Percentiles rank a stretch among this genome's conserved stretches.
phyloP scores from a whole-genome alignment of 768 basidiomycete species.

The Lactifluus piperatus region DNA sequence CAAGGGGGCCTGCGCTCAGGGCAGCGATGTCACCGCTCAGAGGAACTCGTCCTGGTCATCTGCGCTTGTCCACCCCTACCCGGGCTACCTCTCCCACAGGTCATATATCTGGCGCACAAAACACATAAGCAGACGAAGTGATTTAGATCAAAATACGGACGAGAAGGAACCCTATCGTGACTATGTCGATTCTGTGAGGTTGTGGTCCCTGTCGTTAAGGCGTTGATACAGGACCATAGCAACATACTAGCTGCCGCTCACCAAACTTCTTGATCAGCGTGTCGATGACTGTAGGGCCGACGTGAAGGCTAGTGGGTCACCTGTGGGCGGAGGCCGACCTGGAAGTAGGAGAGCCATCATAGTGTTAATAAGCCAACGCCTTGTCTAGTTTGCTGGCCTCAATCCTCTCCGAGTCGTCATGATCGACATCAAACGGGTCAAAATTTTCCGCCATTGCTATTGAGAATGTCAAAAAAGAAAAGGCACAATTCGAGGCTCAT shows the following conservation, averaged over 20 bases:
- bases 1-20: not conserved
- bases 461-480: not conserved
- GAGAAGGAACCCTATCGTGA: not conserved
- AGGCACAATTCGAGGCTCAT: not conserved
- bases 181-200: not conserved
- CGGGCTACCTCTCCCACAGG: not conserved
- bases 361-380: conserved; percentile 4
- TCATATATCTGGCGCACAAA: not conserved
- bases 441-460: conserved; percentile 10
- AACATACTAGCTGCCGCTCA: not conserved
- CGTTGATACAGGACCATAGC: not conserved
- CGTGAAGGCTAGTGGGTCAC: not conserved
- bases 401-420: not conserved
- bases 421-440: not conserved
- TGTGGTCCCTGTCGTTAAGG: not conserved
- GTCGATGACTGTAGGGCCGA: not conserved
- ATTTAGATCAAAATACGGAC: not conserved
- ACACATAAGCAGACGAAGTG: conserved; percentile 6
- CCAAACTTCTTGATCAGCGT: conserved; percentile 8
- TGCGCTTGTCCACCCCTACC: not conserved
- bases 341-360: not conserved
- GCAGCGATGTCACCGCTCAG: not conserved
- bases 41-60: conserved; percentile 9
- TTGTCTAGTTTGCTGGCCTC: not conserved
- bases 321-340: not conserved